Conservation (phyloP, 1,139 yeast species). For the Debaryomyces robertsiae region DNA sequence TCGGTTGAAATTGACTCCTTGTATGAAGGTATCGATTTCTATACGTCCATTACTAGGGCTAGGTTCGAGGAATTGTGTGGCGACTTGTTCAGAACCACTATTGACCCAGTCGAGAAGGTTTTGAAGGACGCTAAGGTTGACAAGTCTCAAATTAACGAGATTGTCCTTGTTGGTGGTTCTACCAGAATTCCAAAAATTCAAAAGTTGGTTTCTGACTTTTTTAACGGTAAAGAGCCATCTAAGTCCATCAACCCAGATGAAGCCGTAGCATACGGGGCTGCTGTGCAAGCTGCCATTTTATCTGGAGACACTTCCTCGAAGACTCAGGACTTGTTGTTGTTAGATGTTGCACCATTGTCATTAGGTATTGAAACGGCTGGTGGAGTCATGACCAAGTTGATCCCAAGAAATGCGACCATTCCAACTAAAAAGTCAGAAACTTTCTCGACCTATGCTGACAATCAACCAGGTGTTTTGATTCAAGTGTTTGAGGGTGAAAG, state of each 20-base stretch:
- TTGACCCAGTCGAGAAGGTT: constrained; percentile 44
- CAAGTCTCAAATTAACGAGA: constrained; percentile 40
- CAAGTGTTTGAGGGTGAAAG: constrained; percentile 98
- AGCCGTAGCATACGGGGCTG: constrained; percentile 77
- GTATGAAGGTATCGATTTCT: constrained; percentile 42
- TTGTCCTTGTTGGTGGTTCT: constrained; percentile 45
- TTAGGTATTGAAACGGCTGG: constrained; percentile 96
- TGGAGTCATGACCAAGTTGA: constrained; percentile 95
- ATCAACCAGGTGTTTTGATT: constrained; percentile 93
- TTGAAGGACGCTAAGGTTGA: constrained; percentile 43
- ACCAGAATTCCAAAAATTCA: constrained; percentile 47
- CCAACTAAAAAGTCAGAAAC: constrained; percentile 95
- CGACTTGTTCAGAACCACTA: constrained; percentile 42
- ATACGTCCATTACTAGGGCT: constrained; percentile 44
- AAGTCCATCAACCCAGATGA: constrained; percentile 57
- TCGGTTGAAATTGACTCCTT: constrained; percentile 42
- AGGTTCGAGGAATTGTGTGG: constrained; percentile 45
- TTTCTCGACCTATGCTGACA: constrained; percentile 94
- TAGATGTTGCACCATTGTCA: constrained; percentile 95
- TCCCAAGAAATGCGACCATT: constrained; percentile 93
- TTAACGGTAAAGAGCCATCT: constrained; percentile 50
- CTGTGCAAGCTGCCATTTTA: constrained; percentile 79
- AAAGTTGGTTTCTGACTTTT: constrained; percentile 42
- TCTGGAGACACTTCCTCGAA: constrained; percentile 84
- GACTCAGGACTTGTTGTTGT: constrained; percentile 93